phyloP scores from a whole-genome alignment of 164 flowering plant species.

The Liquidambar formosana region DNA sequence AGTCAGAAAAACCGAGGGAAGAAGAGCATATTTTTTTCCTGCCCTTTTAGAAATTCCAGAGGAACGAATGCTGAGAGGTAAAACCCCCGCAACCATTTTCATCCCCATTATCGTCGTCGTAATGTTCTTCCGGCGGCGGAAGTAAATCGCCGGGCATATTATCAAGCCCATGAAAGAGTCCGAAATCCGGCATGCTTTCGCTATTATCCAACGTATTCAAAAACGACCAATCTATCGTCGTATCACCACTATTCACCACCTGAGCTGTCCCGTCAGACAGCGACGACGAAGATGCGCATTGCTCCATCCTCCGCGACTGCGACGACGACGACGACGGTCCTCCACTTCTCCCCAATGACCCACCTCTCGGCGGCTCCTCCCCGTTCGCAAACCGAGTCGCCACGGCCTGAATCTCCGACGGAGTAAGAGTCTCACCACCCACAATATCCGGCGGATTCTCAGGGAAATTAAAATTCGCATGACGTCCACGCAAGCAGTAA shows the following conservation, averaged over 20 bases:
- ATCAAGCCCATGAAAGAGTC: neutral
- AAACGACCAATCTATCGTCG: constrained; percentile 8
- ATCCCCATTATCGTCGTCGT: neutral
- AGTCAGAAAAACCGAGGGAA: no score
- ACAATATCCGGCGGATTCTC: constrained; percentile 61
- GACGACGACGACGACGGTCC: no score
- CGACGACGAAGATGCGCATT: constrained; percentile 12
- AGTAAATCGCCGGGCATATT: neutral
- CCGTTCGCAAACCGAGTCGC: constrained; percentile 64
- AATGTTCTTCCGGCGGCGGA: neutral
- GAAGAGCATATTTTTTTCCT: no score
- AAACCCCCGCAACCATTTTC: neutral
- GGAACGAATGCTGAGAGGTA: neutral
- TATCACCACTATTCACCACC: neutral
- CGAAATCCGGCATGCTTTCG: constrained; percentile 3
- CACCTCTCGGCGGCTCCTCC: neutral
- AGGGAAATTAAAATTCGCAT: constrained; percentile 84
- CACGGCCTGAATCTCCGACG: constrained; percentile 53
- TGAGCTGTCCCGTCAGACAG: constrained; percentile 12
- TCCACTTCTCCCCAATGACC: no score
- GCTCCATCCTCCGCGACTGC: neutral
- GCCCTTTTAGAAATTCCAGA: constrained; percentile 16
- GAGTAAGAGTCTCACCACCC: constrained; percentile 40
- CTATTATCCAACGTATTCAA: constrained; percentile 2
- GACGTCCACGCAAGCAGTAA: constrained; percentile 67